Conservation (phyloP, 148 eudicot species). For the Persicaria maculosa region DNA sequence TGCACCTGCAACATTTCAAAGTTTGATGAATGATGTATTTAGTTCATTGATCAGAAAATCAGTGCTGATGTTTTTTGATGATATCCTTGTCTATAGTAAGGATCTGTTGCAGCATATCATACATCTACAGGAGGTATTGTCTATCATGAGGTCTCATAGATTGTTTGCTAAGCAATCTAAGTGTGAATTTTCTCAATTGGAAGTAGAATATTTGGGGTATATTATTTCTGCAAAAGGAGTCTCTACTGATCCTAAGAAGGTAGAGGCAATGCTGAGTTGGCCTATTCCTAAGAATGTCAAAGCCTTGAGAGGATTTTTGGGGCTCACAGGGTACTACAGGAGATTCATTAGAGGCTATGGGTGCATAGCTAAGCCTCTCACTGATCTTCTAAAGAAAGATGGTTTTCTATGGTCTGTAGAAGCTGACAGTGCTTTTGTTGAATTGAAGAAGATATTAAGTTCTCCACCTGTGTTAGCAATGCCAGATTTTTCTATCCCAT, state of each 20-base stretch:
- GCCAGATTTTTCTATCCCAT: background rate
- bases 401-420: background rate
- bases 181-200: background rate
- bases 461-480: background rate
- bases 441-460: background rate
- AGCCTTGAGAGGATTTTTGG: background rate
- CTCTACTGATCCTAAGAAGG: background rate
- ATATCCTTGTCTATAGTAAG: too few species aligned
- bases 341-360: slow-evolving; percentile 14
- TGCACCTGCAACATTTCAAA: too few species aligned
- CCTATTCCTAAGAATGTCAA: background rate
- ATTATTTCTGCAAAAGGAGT: slow-evolving; percentile 4
- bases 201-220: slow-evolving; percentile 8
- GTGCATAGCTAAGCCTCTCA: background rate
- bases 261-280: slow-evolving; percentile 4
- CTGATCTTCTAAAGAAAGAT: background rate
- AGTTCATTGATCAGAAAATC: too few species aligned
- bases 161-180: slow-evolving; percentile 1
- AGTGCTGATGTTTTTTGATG: too few species aligned
- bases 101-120: too few species aligned
- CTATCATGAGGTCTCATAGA: background rate
- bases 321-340: background rate
- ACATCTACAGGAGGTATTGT: too few species aligned
- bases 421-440: background rate
- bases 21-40: too few species aligned